Percentiles rank a stretch among this genome's conserved stretches.
phyloP scores from a whole-genome alignment of 1,284 basidiomycete genomes.

The Naganishia sp. region DNA sequence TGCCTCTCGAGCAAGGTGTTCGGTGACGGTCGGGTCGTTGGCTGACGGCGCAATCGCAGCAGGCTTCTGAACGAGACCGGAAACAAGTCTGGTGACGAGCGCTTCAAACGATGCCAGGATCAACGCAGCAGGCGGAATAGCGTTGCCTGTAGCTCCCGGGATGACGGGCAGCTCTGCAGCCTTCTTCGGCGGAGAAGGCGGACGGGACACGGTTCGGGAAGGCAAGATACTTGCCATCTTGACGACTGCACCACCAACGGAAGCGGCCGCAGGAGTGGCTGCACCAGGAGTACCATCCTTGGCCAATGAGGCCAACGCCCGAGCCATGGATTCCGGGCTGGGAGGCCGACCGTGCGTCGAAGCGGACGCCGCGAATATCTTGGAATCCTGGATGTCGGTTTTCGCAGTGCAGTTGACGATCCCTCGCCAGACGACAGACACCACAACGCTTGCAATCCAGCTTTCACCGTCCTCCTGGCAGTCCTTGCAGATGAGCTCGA shows the following conservation, averaged over 20 bases:
- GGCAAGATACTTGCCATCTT: constrained; percentile 37
- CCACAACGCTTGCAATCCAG: constrained; percentile 53
- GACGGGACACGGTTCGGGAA: constrained; percentile 43
- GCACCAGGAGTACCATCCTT: constrained; percentile 39
- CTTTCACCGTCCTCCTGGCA: constrained; percentile 54
- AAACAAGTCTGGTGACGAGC: constrained; percentile 50
- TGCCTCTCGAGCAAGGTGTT: constrained; percentile 53
- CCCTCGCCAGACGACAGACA: constrained; percentile 53
- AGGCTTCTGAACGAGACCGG: constrained; percentile 50
- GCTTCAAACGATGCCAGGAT: constrained; percentile 52
- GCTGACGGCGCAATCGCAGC: constrained; percentile 38
- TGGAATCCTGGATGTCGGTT: constrained; percentile 34
- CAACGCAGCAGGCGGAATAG: constrained; percentile 45
- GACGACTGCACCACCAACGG: constrained; percentile 33
- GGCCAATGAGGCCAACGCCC: constrained; percentile 44
- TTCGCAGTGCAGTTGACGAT: constrained; percentile 49
- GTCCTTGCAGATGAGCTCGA: constrained; percentile 49
- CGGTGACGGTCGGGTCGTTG: constrained; percentile 44
- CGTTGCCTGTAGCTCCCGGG: constrained; percentile 27
- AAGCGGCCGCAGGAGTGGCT: constrained; percentile 13
- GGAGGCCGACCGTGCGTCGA: constrained; percentile 41
- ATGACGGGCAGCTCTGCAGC: constrained; percentile 24
- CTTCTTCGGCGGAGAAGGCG: constrained; percentile 48
- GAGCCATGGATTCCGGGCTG: constrained; percentile 45
- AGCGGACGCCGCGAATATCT: constrained; percentile 15